Conservation (phyloP, 352 stramenopile species). For the Globisporangium recalcitrans region DNA sequence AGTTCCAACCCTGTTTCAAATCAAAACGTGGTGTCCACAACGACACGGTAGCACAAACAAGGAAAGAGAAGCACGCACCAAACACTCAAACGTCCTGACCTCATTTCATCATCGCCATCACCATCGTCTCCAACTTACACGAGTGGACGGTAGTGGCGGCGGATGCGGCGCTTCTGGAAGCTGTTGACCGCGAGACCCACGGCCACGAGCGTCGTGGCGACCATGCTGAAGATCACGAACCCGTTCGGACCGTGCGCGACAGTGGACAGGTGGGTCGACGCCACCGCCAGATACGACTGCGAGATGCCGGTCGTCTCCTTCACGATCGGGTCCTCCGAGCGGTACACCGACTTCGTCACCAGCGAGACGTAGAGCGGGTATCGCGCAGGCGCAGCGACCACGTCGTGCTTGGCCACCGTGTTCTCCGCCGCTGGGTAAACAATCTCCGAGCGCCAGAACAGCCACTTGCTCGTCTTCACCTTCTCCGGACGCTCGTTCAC, state of each 20-base stretch:
- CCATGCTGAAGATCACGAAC: constrained; percentile 13
- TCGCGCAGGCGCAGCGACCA: neutral
- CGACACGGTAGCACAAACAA: neutral
- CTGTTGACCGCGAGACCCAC: constrained; percentile 6
- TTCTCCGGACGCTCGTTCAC: constrained; percentile 25
- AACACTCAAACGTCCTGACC: neutral
- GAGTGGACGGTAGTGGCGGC: constrained; percentile 10
- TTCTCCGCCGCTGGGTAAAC: constrained; percentile 8
- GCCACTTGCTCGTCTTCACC: constrained; percentile 20
- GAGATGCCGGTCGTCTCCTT: neutral
- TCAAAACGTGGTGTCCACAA: neutral
- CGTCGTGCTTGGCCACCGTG: neutral
- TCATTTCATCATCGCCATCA: neutral
- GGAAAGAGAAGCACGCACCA: neutral
- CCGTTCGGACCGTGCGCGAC: constrained; percentile 10
- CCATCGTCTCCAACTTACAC: neutral
- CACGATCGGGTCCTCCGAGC: constrained; percentile 6
- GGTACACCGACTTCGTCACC: constrained; percentile 6
- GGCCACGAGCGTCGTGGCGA: constrained; percentile 8
- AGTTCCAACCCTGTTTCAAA: neutral
- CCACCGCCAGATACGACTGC: constrained; percentile 10
- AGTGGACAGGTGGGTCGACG: constrained; percentile 10
- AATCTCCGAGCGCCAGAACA: constrained; percentile 10
- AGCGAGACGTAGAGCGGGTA: constrained; percentile 11
- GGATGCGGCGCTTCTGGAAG: constrained; percentile 8